These are phyloP conservation scores for Colletotrichum echinochloae DNA, from an alignment of 2,329 filamentous ascomycete genomes.

Conservation along the genomic window DNA sequence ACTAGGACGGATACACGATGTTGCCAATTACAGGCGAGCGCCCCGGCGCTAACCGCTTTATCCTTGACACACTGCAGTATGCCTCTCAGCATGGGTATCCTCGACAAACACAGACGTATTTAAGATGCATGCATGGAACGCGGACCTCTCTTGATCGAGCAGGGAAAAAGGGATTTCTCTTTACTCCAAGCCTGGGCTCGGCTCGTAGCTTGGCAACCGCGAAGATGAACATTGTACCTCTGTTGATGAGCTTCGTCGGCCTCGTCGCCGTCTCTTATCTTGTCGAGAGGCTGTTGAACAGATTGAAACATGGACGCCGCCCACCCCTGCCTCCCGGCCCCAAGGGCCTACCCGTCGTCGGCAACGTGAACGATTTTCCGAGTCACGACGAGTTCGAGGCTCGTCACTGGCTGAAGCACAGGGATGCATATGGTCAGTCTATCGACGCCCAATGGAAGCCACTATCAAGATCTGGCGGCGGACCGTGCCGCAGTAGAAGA, in stretches of 20 bases:
- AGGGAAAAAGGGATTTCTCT: neutral
- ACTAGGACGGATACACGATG: neutral
- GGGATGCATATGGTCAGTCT: slow-evolving; percentile 47
- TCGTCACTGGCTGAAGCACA: slow-evolving; percentile 52
- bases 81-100: neutral
- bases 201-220: neutral
- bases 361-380: slow-evolving; percentile 61
- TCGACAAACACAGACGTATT: neutral
- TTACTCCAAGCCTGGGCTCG: neutral
- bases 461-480: fast-evolving
- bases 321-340: slow-evolving; percentile 45
- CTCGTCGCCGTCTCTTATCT: neutral
- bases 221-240: neutral
- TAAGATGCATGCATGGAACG: neutral
- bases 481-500: too few relatives aligned
- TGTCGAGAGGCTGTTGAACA: neutral
- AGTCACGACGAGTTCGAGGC: slow-evolving; percentile 47
- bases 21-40: neutral
- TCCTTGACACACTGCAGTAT: neutral
- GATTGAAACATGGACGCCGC: neutral
- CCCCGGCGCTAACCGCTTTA: neutral
- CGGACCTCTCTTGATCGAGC: fast-evolving
- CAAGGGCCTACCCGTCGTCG: slow-evolving; percentile 55
- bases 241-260: neutral
- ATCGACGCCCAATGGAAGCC: neutral